Conservation (phyloP, 306 rosid species). For the Biancaea sappan region DNA sequence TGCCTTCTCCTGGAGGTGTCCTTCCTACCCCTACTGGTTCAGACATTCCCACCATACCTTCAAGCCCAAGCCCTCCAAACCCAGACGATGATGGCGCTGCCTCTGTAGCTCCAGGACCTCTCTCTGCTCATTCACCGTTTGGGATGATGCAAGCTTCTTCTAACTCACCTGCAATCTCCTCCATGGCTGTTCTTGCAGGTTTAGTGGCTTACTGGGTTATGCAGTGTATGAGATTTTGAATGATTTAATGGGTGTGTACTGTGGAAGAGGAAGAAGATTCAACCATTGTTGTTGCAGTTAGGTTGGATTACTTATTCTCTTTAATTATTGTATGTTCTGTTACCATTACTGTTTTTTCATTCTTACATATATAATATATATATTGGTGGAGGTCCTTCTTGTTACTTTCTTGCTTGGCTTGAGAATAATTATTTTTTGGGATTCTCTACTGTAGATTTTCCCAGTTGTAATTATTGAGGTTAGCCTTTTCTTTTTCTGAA, state of each 20-base stretch:
- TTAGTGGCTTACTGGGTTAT: slow-evolving; percentile 43
- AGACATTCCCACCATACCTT: slow-evolving; percentile 79
- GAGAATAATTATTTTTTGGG: slow-evolving; percentile 2
- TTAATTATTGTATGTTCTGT: slow-evolving; percentile 32
- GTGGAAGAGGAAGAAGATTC: slow-evolving; percentile 38
- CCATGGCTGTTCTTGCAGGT: slow-evolving; percentile 43
- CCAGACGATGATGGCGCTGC: slow-evolving; percentile 52
- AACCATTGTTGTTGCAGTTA: slow-evolving; percentile 31
- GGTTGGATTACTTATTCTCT: slow-evolving; percentile 16
- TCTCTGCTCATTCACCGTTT: slow-evolving; percentile 58
- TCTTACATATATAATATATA: slow-evolving; percentile 32
- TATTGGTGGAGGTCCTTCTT: slow-evolving; percentile 26
- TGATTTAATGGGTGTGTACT: slow-evolving; percentile 27
- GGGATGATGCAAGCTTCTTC: slow-evolving; percentile 58
- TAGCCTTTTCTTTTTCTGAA: slow-evolving; percentile 2
- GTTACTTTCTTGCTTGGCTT: slow-evolving; percentile 29
- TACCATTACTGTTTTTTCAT: slow-evolving; percentile 37
- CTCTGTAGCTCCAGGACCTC: slow-evolving; percentile 50
- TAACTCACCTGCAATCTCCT: slow-evolving; percentile 31
- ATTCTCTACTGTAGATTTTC: slow-evolving; percentile 35
- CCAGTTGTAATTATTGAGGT: slow-evolving; percentile 32
- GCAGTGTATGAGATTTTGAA: slow-evolving; percentile 45
- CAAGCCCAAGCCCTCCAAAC: slow-evolving; percentile 90
- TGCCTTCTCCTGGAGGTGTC: slow-evolving; percentile 78
- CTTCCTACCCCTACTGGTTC: slow-evolving; percentile 61